Percentiles rank a stretch among this genome's conserved stretches.
Conservation (phyloP, 805 yeast genomes). For the Saccharomycopsis sp. region DNA sequence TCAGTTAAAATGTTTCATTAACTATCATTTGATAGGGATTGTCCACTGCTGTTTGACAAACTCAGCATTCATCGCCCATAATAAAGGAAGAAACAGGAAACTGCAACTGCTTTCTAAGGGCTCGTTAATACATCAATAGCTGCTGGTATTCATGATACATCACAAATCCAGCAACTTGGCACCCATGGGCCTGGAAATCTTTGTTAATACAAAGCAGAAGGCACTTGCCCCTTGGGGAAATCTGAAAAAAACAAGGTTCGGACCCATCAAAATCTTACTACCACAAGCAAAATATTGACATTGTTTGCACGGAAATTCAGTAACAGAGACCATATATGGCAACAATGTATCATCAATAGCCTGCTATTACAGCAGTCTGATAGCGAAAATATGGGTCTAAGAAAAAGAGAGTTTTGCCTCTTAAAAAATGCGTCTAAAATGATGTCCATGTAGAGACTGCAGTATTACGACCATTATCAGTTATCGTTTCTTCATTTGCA, state of each 20-base stretch:
- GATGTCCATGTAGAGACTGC: not conserved
- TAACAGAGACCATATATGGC: not conserved
- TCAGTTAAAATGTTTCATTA: not conserved
- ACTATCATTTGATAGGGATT: not conserved
- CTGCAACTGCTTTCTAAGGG: too few relatives aligned
- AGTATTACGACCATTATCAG: not conserved
- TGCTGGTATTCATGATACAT: too few relatives aligned
- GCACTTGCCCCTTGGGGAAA: not conserved
- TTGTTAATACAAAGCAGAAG: not conserved
- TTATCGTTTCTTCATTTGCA: not conserved
- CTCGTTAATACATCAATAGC: too few relatives aligned
- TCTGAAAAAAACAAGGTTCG: not conserved
- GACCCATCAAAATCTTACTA: not conserved
- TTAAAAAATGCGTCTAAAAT: not conserved
- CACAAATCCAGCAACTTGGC: too few relatives aligned
- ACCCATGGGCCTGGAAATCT: too few relatives aligned
- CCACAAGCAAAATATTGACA: not conserved
- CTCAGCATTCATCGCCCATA: not conserved
- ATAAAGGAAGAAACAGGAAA: not conserved
- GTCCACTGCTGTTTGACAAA: not conserved
- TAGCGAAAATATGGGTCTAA: not conserved
- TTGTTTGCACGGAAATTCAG: not conserved
- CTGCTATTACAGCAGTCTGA: too few relatives aligned
- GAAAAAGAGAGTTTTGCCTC: too few relatives aligned
- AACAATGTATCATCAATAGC: not conserved